Conservation (phyloP, 345 rosid genomes). For the Melaleuca alternifolia region DNA sequence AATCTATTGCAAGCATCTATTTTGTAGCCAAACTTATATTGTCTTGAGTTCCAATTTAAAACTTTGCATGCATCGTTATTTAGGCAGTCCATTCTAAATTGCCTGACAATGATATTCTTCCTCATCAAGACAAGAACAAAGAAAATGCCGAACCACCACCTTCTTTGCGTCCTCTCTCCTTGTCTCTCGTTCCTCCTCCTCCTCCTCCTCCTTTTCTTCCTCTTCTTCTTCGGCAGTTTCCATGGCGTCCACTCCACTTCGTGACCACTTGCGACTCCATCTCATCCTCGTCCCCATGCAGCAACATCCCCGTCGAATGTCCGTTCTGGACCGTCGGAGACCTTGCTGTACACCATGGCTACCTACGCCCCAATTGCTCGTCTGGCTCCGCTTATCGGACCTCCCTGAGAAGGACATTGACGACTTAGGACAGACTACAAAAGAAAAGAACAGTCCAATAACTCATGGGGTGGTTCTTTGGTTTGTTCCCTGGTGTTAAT, state of each 20-base stretch:
- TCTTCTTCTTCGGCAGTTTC: neutral
- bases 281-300: neutral
- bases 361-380: neutral
- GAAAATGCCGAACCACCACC: neutral
- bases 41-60: no score
- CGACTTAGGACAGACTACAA: neutral
- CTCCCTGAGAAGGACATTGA: accelerated
- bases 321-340: neutral
- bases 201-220: no score
- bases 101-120: no score
- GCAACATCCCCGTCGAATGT: neutral
- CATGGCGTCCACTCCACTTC: neutral
- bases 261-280: neutral
- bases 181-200: neutral
- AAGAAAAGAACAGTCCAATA: neutral
- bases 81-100: no score
- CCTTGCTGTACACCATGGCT: no score
- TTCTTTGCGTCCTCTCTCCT: neutral
- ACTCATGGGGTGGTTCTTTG: neutral
- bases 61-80: no score
- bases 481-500: neutral
- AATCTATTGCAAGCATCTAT: neutral
- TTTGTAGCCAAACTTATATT: no score
- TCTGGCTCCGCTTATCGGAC: no score
- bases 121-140: neutral